Conservation (phyloP, 352 stramenopile genomes). For the Phytophthora fragariaefolia region DNA sequence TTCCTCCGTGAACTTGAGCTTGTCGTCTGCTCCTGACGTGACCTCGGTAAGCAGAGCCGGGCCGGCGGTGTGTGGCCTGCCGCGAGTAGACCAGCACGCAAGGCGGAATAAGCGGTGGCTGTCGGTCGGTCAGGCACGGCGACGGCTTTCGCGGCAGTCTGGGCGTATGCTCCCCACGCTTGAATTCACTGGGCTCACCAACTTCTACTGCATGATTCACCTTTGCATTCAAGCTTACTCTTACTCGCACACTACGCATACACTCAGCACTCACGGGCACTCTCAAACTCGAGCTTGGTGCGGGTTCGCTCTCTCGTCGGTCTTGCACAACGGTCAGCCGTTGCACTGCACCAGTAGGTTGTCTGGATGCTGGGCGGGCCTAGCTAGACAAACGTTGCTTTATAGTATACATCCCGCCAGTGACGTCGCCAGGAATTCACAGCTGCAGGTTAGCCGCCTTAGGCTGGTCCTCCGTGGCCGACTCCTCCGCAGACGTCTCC, state of each 20-base stretch:
- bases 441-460: constrained; percentile 28
- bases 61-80: constrained; percentile 15
- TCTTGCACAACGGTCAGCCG: constrained; percentile 12
- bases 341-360: neutral
- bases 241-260: constrained; percentile 35
- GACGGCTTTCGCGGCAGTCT: neutral
- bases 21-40: neutral
- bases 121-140: neutral
- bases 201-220: constrained; percentile 20
- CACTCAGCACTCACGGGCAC: constrained; percentile 33
- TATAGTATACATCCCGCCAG: constrained; percentile 24
- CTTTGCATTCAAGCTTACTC: constrained; percentile 38
- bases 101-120: constrained; percentile 1
- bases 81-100: neutral
- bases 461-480: constrained; percentile 32
- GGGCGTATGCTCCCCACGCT: no score
- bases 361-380: neutral
- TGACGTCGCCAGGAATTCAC: constrained; percentile 14
- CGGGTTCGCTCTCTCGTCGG: neutral
- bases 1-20: no score
- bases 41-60: neutral
- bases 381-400: constrained; percentile 11
- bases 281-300: constrained; percentile 22
- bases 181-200: no score
- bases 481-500: constrained; percentile 45